Percentiles rank a stretch among this genome's conserved stretches.
These are phyloP conservation scores for Dimargaris xerosporica DNA, from an alignment of 192 early-diverging fungal species.

Conservation along the genomic window DNA sequence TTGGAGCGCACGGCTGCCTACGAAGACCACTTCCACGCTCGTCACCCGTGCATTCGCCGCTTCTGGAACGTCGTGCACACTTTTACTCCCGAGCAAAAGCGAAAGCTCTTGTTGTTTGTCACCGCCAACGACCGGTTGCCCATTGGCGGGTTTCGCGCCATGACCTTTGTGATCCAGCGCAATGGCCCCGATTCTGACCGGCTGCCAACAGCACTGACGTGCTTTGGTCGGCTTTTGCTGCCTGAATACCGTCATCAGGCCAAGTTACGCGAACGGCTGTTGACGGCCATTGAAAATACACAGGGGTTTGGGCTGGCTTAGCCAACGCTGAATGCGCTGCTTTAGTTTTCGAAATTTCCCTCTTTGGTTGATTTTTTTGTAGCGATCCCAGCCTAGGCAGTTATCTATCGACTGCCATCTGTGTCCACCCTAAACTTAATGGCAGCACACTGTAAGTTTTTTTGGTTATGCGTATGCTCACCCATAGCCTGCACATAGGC, in stretches of 20 bases:
- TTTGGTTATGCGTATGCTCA: no score
- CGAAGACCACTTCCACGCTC: slow-evolving; percentile 63
- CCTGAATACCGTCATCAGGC: slow-evolving; percentile 63
- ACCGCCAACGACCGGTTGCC: slow-evolving; percentile 85
- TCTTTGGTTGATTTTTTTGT: no score
- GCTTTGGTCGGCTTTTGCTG: slow-evolving; percentile 75
- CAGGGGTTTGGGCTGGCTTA: slow-evolving; percentile 89
- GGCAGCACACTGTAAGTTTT: no score
- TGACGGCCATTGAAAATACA: slow-evolving; percentile 82
- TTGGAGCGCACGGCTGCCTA: slow-evolving; percentile 60
- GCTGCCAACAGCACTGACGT: slow-evolving; percentile 79
- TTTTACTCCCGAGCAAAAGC: slow-evolving; percentile 45
- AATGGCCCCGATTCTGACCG: slow-evolving; percentile 68
- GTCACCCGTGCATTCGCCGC: slow-evolving; percentile 46
- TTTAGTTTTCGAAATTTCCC: no score
- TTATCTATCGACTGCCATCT: no score
- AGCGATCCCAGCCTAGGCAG: no score
- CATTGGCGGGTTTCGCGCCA: slow-evolving; percentile 52
- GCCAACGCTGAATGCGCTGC: background rate
- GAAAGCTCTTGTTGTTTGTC: slow-evolving; percentile 70
- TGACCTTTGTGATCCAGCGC: slow-evolving; percentile 89
- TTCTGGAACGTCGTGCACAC: slow-evolving; percentile 75
- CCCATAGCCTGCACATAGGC: no score
- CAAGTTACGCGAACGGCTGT: slow-evolving; percentile 55
- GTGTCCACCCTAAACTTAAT: no score